A percentile compares a stretch with the other conserved stretches of the same genome.
Conservation (phyloP, 2,329 filamentous ascomycete genomes). For the Colletotrichum brevisporum region DNA sequence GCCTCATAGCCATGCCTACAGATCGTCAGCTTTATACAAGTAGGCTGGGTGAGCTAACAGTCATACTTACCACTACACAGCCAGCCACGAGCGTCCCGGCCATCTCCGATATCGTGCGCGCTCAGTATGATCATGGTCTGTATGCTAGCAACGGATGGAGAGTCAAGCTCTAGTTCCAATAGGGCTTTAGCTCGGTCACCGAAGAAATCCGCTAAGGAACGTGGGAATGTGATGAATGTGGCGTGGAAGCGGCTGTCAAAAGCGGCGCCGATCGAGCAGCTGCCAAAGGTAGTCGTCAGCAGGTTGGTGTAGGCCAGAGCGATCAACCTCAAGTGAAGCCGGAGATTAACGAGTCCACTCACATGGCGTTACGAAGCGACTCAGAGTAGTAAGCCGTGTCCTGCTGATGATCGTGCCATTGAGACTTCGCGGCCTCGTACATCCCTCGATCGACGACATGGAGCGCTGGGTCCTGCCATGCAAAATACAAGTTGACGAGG, state of each 20-base stretch:
- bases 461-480: conserved; percentile 44
- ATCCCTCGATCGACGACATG: conserved; percentile 40
- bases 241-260: background rate
- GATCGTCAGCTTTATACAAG: background rate
- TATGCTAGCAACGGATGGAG: background rate
- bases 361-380: background rate
- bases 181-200: conserved; percentile 4
- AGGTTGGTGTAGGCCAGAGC: too few relatives aligned
- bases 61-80: background rate
- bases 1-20: background rate
- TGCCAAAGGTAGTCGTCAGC: background rate
- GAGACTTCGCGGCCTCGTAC: conserved; percentile 20
- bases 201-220: conserved; percentile 44
- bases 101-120: background rate
- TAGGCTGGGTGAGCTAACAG: background rate
- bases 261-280: background rate
- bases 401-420: conserved; percentile 2
- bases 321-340: background rate
- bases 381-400: conserved; percentile 41
- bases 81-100: background rate
- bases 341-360: background rate
- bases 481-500: conserved; percentile 43
- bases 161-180: background rate
- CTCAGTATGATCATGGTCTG: conserved; percentile 3
- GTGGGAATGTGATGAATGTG: conserved; percentile 48